Evolutionary conservation across 331 rosid genomes (phyloP).

Genomic region (Cydonia oblonga): DNA sequence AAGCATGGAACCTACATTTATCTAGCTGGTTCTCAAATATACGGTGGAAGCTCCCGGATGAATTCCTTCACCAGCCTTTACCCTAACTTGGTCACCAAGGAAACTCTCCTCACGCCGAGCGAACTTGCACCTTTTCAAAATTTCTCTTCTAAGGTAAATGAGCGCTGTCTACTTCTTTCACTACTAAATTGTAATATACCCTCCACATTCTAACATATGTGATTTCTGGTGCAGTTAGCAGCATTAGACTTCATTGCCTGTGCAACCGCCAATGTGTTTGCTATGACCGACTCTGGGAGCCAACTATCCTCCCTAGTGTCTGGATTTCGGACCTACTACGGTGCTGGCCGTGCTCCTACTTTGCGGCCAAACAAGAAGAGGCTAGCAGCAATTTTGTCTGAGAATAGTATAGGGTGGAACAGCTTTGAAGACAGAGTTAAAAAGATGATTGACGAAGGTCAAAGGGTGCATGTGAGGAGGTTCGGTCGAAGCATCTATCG

Average conservation of each 20-base stretch:
- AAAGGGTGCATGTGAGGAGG: constrained; percentile 42
- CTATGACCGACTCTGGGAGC: constrained; percentile 97
- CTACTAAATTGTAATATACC: neutral
- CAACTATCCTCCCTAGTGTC: constrained; percentile 92
- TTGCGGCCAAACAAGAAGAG: constrained; percentile 86
- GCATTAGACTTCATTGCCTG: constrained; percentile 91
- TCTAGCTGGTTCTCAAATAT: constrained; percentile 78
- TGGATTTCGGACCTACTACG: constrained; percentile 74
- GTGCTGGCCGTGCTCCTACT: constrained; percentile 55
- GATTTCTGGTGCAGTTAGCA: constrained; percentile 50
- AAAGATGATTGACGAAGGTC: constrained; percentile 86
- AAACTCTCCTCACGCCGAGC: constrained; percentile 48
- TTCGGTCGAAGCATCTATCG: constrained; percentile 77
- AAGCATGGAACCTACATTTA: constrained; percentile 59
- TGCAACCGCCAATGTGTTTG: constrained; percentile 84
- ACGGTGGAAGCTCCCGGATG: constrained; percentile 71
- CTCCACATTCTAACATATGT: neutral
- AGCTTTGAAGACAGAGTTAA: constrained; percentile 53
- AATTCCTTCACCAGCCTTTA: constrained; percentile 59
- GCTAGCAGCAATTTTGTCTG: constrained; percentile 61
- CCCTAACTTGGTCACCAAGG: constrained; percentile 84
- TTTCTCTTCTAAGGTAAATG: constrained; percentile 76
- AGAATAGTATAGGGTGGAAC: constrained; percentile 58
- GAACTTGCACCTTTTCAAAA: constrained; percentile 82
- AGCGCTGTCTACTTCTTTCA: neutral